Evolutionary conservation across 306 rosid species (phyloP).

Genomic region (apple (Malus domestica)): DNA sequence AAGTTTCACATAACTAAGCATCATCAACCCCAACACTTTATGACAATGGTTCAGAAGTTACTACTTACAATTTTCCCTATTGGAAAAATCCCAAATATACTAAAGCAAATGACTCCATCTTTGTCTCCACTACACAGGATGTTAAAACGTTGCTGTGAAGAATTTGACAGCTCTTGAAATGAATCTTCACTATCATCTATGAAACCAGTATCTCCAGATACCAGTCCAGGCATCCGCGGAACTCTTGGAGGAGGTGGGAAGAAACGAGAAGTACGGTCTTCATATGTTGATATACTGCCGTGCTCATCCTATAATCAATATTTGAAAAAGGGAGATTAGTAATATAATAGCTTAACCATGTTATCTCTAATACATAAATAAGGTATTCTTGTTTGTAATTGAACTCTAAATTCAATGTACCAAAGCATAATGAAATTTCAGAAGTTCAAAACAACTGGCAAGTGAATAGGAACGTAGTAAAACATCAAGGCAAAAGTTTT

Average conservation of each 20-base stretch:
- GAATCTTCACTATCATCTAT: conserved; percentile 82
- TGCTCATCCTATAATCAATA: conserved; percentile 49
- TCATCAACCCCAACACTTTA: conserved; percentile 7
- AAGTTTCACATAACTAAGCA: not conserved
- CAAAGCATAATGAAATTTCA: not conserved
- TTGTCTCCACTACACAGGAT: conserved; percentile 87
- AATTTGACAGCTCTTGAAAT: conserved; percentile 71
- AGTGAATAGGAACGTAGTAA: not conserved
- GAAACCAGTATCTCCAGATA: conserved; percentile 80
- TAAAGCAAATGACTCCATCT: conserved; percentile 84
- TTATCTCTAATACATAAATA: too few species aligned
- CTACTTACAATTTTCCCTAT: conserved; percentile 77
- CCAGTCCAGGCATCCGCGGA: conserved; percentile 89
- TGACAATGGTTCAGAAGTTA: conserved; percentile 7
- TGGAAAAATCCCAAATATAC: conserved; percentile 92
- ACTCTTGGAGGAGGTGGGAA: conserved; percentile 89
- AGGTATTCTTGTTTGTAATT: not conserved
- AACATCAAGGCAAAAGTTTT: not conserved
- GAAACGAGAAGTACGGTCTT: conserved; percentile 89
- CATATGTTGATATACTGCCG: conserved; percentile 51
- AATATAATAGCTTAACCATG: too few species aligned
- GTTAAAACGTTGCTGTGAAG: conserved; percentile 80
- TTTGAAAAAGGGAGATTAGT: conserved; percentile 3
- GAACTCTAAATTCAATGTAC: not conserved
- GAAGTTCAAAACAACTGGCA: not conserved